These are phyloP conservation scores for Epicoccum nigrum DNA, from an alignment of 2,329 filamentous ascomycete genomes.

Conservation along the genomic window DNA sequence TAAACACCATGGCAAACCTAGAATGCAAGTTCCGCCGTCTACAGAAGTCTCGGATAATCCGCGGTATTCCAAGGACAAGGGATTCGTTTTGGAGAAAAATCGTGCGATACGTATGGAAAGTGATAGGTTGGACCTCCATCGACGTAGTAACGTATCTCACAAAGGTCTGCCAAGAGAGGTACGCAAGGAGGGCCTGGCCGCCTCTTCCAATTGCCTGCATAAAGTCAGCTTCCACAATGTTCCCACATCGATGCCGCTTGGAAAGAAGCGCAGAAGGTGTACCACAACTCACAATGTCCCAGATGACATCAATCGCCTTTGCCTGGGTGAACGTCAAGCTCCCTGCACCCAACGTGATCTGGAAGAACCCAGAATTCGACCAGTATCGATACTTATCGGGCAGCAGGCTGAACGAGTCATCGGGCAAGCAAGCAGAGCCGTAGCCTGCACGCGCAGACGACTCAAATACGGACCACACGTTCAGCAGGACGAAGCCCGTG, in stretches of 20 bases:
- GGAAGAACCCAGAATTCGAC: slow-evolving; percentile 25
- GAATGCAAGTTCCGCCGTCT: slow-evolving; percentile 11
- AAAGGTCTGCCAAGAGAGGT: slow-evolving; percentile 23
- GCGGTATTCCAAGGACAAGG: slow-evolving; percentile 3
- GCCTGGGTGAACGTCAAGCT: slow-evolving; percentile 24
- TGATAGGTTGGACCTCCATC: slow-evolving; percentile 26
- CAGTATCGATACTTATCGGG: slow-evolving; percentile 18
- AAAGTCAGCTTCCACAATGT: background rate
- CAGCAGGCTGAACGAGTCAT: slow-evolving; percentile 13
- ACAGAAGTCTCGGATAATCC: slow-evolving; percentile 9
- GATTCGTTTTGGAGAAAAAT: slow-evolving; percentile 22
- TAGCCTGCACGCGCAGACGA: background rate
- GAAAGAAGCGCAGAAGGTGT: no score
- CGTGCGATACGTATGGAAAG: slow-evolving; percentile 19
- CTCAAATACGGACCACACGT: background rate
- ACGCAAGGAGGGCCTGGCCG: slow-evolving; percentile 24
- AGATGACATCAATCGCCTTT: slow-evolving; percentile 29
- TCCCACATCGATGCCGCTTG: no score
- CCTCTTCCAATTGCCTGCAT: slow-evolving; percentile 24
- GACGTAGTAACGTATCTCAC: slow-evolving; percentile 22
- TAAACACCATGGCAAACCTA: slow-evolving; percentile 22
- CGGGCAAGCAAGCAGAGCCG: slow-evolving; percentile 11
- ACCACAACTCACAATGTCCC: slow-evolving; percentile 26
- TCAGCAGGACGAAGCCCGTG: background rate
- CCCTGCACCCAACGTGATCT: slow-evolving; percentile 25